These are phyloP conservation scores for Arabidopsis thaliana DNA, from an alignment of 345 rosid species.

Conservation along the genomic window DNA sequence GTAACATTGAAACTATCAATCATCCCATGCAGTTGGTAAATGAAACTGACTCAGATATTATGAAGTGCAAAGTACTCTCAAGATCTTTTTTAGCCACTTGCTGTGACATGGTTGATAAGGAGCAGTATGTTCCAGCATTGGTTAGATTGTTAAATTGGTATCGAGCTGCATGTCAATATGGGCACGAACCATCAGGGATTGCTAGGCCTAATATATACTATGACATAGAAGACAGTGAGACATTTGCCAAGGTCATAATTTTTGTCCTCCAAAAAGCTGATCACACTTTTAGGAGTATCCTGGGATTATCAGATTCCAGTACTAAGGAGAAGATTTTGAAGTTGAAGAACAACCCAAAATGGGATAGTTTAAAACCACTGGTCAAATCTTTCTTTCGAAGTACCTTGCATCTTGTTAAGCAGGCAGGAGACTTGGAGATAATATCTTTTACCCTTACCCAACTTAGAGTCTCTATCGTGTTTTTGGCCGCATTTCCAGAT, in stretches of 20 bases:
- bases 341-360: constrained; percentile 66
- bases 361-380: constrained; percentile 74
- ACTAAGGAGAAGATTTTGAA: constrained; percentile 67
- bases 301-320: constrained; percentile 65
- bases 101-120: constrained; percentile 58
- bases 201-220: constrained; percentile 17
- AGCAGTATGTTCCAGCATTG: constrained; percentile 64
- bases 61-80: constrained; percentile 49
- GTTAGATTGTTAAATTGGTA: constrained; percentile 69
- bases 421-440: constrained; percentile 68
- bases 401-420: constrained; percentile 69
- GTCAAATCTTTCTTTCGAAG: constrained; percentile 77
- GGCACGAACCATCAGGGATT: constrained; percentile 56
- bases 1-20: constrained; percentile 51
- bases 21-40: constrained; percentile 44
- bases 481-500: constrained; percentile 69
- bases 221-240: constrained; percentile 51
- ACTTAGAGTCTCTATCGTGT: constrained; percentile 62
- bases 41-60: constrained; percentile 46
- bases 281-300: constrained; percentile 57
- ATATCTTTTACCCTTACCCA: constrained; percentile 59
- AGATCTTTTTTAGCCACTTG: constrained; percentile 54
- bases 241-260: constrained; percentile 61
- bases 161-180: constrained; percentile 79
- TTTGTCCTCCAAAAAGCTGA: constrained; percentile 73